Percentiles rank a stretch among this genome's conserved stretches.
Conservation (phyloP, 1,284 basidiomycete genomes). For the Fomitiporia mediterranea region DNA sequence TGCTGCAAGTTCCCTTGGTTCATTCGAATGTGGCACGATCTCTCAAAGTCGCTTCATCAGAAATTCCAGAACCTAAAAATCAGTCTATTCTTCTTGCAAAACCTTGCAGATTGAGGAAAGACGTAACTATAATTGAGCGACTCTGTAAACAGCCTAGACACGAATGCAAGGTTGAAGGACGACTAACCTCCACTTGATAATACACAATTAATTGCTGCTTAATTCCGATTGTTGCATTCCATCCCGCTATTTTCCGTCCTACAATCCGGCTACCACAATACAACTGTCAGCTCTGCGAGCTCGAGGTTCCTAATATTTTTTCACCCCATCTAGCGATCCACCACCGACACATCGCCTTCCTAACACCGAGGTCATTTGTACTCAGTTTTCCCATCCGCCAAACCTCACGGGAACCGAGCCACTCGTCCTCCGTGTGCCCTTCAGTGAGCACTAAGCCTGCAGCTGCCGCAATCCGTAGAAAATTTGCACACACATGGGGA, state of each 20-base stretch:
- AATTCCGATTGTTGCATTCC: neutral
- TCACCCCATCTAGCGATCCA: constrained; percentile 24
- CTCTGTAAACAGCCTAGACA: neutral
- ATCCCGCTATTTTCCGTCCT: neutral
- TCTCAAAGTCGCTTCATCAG: no score
- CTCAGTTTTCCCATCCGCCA: constrained; percentile 10
- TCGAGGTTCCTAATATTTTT: neutral
- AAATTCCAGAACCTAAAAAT: neutral
- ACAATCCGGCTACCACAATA: no score
- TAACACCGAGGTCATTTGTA: constrained; percentile 19
- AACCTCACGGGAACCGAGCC: constrained; percentile 19
- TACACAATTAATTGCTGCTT: neutral
- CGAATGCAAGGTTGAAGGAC: neutral
- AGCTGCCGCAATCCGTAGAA: constrained; percentile 39
- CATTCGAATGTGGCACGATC: no score
- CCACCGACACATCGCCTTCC: constrained; percentile 26
- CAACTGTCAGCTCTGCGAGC: neutral
- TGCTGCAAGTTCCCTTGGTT: neutral
- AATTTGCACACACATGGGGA: constrained; percentile 48
- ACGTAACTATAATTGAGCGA: neutral
- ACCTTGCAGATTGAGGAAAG: neutral
- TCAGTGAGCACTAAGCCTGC: constrained; percentile 49
- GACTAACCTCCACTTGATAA: neutral
- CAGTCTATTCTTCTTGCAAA: neutral
- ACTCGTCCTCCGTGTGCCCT: constrained; percentile 21